phyloP scores from a whole-genome alignment of 805 yeast genomes.

The Wickerhamiella hasegawae region DNA sequence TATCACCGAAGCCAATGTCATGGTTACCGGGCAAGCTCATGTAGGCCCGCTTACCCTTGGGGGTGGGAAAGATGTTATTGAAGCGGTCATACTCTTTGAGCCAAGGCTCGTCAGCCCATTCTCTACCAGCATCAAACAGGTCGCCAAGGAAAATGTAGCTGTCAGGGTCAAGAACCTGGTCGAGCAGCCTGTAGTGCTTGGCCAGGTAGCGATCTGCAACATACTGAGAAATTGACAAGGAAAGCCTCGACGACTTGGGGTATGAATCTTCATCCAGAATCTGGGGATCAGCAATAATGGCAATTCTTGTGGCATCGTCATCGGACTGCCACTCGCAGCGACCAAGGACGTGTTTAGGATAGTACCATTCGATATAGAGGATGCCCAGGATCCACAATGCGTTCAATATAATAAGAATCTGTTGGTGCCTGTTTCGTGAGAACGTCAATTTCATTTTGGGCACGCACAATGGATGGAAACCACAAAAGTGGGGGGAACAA shows the following conservation, averaged over 20 bases:
- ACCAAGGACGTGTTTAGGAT: too few species aligned
- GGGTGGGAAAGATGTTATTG: conserved; percentile 44
- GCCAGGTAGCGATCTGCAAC: conserved; percentile 67
- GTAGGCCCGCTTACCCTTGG: conserved; percentile 28
- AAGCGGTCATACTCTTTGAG: conserved; percentile 54
- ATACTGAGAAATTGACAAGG: conserved; percentile 39
- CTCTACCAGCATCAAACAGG: conserved; percentile 86
- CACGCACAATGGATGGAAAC: too few species aligned
- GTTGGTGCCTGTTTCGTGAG: too few species aligned
- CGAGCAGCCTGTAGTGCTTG: conserved; percentile 51
- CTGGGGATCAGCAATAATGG: conserved; percentile 85
- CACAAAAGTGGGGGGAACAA: too few species aligned
- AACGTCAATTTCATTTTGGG: too few species aligned
- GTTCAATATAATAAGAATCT: too few species aligned
- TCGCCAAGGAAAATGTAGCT: conserved; percentile 75
- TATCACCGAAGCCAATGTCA: conserved; percentile 85
- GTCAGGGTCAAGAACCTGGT: conserved; percentile 51
- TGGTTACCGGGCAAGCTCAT: conserved; percentile 79
- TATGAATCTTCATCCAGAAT: conserved; percentile 79
- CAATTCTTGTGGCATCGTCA: too few species aligned
- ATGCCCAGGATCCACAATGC: too few species aligned
- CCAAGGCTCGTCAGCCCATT: conserved; percentile 62
- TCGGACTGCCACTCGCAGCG: too few species aligned
- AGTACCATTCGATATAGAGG: too few species aligned
- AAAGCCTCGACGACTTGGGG: conserved; percentile 42